These are phyloP conservation scores for Wallacemonas sp. DNA, from an alignment of 208 protist species.

Conservation along the genomic window DNA sequence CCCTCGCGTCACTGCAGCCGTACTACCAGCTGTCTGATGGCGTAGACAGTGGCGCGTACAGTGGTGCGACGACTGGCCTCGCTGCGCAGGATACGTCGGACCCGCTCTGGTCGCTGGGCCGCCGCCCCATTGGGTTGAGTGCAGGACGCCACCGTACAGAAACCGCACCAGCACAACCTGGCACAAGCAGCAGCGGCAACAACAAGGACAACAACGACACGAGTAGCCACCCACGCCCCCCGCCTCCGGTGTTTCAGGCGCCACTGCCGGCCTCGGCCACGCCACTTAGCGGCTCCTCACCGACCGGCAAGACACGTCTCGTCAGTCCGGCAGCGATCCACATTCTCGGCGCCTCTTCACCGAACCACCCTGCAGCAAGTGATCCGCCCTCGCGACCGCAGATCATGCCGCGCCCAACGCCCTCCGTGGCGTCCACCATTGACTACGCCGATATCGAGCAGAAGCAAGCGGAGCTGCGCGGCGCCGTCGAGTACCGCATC, in stretches of 20 bases:
- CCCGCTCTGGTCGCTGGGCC: no score
- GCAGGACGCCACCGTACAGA: background rate
- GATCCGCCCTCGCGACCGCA: background rate
- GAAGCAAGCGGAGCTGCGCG: constrained; percentile 80
- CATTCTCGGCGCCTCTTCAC: background rate
- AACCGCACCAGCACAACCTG: background rate
- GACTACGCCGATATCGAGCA: constrained; percentile 83
- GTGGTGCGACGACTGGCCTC: background rate
- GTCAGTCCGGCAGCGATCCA: constrained; percentile 11
- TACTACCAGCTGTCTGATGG: constrained; percentile 1
- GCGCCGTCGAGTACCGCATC: constrained; percentile 76
- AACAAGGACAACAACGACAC: background rate
- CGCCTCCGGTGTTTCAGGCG: background rate
- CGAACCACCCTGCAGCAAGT: background rate
- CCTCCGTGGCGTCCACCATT: constrained; percentile 29
- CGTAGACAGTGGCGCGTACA: background rate
- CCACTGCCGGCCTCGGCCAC: background rate
- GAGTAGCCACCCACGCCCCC: no score
- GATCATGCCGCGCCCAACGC: background rate
- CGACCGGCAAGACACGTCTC: constrained; percentile 1
- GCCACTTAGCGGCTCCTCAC: background rate
- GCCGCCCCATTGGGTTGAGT: no score
- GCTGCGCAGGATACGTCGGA: background rate
- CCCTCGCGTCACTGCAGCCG: constrained; percentile 2
- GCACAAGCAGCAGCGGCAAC: background rate